phyloP scores from a whole-genome alignment of 148 eudicot genomes.

The Heliosperma pusillum region DNA sequence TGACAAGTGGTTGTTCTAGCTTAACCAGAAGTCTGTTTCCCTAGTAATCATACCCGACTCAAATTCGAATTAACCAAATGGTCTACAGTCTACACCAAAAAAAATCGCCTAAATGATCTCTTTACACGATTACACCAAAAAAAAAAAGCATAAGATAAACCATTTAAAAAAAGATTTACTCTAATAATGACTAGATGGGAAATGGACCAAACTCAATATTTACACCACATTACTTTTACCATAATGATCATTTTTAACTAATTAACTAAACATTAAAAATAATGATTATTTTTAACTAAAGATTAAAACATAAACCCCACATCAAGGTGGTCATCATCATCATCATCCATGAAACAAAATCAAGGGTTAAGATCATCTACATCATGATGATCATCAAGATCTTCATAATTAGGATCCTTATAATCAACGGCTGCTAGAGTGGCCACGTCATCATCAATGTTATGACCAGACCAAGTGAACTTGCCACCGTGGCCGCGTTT shows the following conservation, averaged over 20 bases:
- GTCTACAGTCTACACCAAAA: too few species aligned
- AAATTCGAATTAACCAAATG: too few species aligned
- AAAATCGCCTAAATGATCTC: too few species aligned
- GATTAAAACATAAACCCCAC: neutral
- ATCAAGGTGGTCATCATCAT: too few species aligned
- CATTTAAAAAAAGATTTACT: too few species aligned
- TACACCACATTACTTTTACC: neutral
- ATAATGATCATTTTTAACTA: too few species aligned
- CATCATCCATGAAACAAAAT: neutral
- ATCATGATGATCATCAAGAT: conserved; percentile 23
- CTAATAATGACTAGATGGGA: neutral
- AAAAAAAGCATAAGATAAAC: too few species aligned
- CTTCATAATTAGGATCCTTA: conserved; percentile 60
- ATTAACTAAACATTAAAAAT: neutral
- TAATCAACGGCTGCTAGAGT: conserved; percentile 38
- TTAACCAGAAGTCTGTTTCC: too few species aligned
- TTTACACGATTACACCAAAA: too few species aligned
- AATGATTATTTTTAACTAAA: too few species aligned
- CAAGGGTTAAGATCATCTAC: neutral
- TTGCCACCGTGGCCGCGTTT: conserved; percentile 88
- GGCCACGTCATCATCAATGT: conserved; percentile 30
- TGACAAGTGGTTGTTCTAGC: too few species aligned
- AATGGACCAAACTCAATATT: neutral
- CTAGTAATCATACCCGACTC: too few species aligned
- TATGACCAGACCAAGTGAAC: conserved; percentile 78